A percentile compares a stretch with the other conserved stretches of the same genome.
Conservation (phyloP, 495 filamentous ascomycete species). For the Poronia punctata region DNA sequence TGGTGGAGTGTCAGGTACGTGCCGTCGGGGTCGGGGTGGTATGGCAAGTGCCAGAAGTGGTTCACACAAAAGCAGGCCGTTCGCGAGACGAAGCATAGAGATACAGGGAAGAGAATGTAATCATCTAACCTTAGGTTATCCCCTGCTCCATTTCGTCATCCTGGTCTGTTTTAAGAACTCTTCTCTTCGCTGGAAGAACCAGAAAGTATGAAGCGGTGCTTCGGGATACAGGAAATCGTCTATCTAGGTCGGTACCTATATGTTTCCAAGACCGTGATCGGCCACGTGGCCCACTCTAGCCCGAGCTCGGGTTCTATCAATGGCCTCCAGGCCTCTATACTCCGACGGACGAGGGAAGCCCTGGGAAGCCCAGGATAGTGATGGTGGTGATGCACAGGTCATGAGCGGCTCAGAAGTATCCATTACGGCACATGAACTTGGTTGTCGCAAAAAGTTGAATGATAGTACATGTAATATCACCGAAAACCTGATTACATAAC, state of each 20-base stretch:
- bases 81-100: not conserved
- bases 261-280: too few species aligned
- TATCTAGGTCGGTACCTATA: not conserved
- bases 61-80: not conserved
- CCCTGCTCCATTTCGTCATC: not conserved
- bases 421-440: too few species aligned
- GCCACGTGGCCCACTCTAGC: too few species aligned
- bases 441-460: too few species aligned
- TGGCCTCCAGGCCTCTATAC: too few species aligned
- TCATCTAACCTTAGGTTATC: not conserved
- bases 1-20: not conserved
- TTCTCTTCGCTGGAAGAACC: slow-evolving; percentile 1
- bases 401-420: too few species aligned
- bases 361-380: too few species aligned
- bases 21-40: slow-evolving; percentile 1
- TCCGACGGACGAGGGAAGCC: too few species aligned
- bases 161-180: not conserved
- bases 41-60: not conserved
- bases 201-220: not conserved
- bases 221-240: not conserved
- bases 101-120: not conserved
- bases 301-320: too few species aligned
- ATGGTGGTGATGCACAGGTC: too few species aligned
- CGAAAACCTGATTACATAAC: too few species aligned
- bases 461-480: too few species aligned